Evolutionary conservation across 2,329 filamentous ascomycete species (phyloP).

Genomic region (Fusarium papillatum): DNA sequence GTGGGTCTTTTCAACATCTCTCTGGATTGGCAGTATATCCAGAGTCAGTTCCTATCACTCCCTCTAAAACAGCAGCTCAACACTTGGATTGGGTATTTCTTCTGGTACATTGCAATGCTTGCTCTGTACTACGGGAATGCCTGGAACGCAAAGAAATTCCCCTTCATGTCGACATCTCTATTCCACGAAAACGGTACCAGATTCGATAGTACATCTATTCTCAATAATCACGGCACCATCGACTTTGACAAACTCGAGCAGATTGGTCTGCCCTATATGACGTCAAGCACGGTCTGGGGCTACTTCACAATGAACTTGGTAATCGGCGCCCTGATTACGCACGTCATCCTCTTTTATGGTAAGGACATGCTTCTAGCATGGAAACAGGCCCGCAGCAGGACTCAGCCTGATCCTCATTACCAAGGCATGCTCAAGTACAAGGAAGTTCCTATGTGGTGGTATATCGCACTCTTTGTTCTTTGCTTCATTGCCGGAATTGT

Average conservation of each 20-base stretch:
- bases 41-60: constrained; percentile 49
- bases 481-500: constrained; percentile 51
- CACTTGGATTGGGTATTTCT: constrained; percentile 51
- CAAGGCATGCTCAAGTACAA: constrained; percentile 56
- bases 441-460: constrained; percentile 54
- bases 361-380: not conserved
- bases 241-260: constrained; percentile 43
- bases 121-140: constrained; percentile 57
- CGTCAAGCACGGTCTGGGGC: constrained; percentile 44
- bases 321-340: constrained; percentile 37
- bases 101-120: constrained; percentile 51
- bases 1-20: constrained; percentile 56
- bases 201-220: constrained; percentile 36
- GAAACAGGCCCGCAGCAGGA: constrained; percentile 31
- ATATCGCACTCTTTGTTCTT: constrained; percentile 45
- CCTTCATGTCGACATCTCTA: constrained; percentile 48
- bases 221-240: constrained; percentile 41
- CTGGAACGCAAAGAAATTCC: constrained; percentile 51
- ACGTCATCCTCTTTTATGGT: constrained; percentile 36
- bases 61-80: constrained; percentile 55
- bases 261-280: constrained; percentile 44
- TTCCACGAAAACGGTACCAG: constrained; percentile 44
- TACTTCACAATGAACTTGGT: constrained; percentile 49
- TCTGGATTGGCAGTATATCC: constrained; percentile 61
- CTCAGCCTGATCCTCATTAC: constrained; percentile 55